Percentiles rank a stretch among this genome's conserved stretches.
These are phyloP conservation scores for Immersiporthe knoxdaviesiana DNA, from an alignment of 2,329 filamentous ascomycete genomes.

Conservation along the genomic window DNA sequence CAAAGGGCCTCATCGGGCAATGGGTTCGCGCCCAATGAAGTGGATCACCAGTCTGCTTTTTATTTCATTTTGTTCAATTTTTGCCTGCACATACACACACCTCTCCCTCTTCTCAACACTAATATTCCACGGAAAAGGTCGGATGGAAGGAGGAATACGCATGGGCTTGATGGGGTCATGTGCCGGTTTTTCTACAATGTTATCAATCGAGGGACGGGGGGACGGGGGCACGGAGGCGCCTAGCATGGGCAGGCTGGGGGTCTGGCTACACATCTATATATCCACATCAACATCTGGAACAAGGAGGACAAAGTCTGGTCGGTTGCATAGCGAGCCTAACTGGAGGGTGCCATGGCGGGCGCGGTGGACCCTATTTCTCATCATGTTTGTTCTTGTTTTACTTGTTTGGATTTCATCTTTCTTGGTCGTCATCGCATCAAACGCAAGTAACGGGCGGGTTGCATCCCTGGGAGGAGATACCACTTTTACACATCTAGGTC, in stretches of 20 bases:
- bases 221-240: too few relatives aligned
- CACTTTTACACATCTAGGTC: conserved; percentile 19
- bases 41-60: not conserved
- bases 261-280: conserved; percentile 1
- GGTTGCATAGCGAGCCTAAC: conserved; percentile 29
- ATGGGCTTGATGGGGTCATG: conserved; percentile 1
- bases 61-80: not conserved
- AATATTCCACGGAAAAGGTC: not conserved
- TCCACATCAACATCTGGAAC: not conserved
- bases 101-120: conserved; percentile 1
- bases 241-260: conserved; percentile 4
- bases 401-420: conserved; percentile 3
- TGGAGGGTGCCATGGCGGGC: conserved; percentile 15
- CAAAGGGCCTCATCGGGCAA: not conserved
- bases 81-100: not conserved
- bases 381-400: conserved; percentile 14
- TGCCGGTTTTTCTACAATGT: not conserved
- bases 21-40: not conserved
- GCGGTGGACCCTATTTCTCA: conserved; percentile 4
- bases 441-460: conserved; percentile 21
- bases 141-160: not conserved
- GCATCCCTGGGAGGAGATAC: conserved; percentile 28
- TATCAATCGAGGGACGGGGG: not conserved
- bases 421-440: conserved; percentile 14
- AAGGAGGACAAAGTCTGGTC: conserved; percentile 8